These are phyloP conservation scores for Boletus vermiculosoides DNA, from an alignment of 768 basidiomycete species.

Conservation along the genomic window DNA sequence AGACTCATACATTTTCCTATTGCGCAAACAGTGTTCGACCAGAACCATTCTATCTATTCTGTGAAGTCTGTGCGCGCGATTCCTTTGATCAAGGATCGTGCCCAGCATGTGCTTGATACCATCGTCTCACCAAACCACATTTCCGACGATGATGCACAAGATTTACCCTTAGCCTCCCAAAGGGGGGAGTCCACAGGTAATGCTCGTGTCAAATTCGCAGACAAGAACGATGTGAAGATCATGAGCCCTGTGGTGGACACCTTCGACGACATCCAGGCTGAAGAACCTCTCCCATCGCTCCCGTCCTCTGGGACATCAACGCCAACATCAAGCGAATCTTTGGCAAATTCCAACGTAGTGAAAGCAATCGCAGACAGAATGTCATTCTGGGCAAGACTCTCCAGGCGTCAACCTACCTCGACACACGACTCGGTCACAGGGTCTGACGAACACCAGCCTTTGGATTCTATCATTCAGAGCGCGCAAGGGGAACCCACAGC, in stretches of 20 bases:
- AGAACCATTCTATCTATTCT: conserved; percentile 57
- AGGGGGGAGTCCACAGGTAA: conserved; percentile 13
- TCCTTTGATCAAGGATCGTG: conserved; percentile 66
- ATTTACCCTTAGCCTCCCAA: conserved; percentile 16
- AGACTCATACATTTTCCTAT: conserved; percentile 3
- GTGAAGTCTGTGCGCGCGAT: conserved; percentile 70
- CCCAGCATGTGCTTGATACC: conserved; percentile 49
- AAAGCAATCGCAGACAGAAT: conserved; percentile 63
- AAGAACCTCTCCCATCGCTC: conserved; percentile 16
- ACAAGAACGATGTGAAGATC: conserved; percentile 45
- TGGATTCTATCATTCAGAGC: conserved; percentile 44
- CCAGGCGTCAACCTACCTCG: conserved; percentile 42
- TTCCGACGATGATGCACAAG: conserved; percentile 24
- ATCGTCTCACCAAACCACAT: conserved; percentile 52
- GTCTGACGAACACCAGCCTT: conserved; percentile 22
- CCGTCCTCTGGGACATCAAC: conserved; percentile 54
- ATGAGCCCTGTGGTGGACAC: conserved; percentile 36
- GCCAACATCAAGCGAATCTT: conserved; percentile 46
- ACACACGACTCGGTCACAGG: conserved; percentile 10
- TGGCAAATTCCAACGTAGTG: conserved; percentile 50
- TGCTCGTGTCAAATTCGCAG: conserved; percentile 54
- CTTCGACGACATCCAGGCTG: not conserved
- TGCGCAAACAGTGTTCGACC: conserved; percentile 59
- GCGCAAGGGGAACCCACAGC: conserved; percentile 48
- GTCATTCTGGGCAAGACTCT: conserved; percentile 72